Base-by-base conservation (phyloP, 2,329 filamentous ascomycete genomes). In the Lecanoromycetidae sp. region DNA sequence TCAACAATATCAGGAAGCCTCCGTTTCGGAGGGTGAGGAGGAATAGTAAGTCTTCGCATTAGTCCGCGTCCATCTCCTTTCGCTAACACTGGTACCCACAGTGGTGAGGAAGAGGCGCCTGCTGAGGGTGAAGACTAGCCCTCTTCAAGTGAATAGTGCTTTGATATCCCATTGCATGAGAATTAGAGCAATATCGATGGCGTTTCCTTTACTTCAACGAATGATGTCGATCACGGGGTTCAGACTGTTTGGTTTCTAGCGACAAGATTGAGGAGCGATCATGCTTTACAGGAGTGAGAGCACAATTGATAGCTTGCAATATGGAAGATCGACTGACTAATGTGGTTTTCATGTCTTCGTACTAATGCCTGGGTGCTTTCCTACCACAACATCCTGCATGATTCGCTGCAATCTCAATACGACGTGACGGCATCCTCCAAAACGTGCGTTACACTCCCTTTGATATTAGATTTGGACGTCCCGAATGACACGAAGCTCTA, bases 1-100 rank as follows among this genome's bases (percentile, higher is more conserved):
- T 78, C 91, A 96, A 80, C 91, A 98, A 73, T 98, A 98, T 82
- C 91, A 98, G 80, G 91, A 98, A 71, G 91, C 91, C 67, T 85
- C 86, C 63, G 80, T 95, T 71, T 93, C 91, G 53, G 91, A 98
- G 72, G 90, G 87, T 61, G 90, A 96, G 73, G 88, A 94, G 74
- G 87, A 94, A 67, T 88, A 93, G 66, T 71, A 70, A 63, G 63
- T 54, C 46, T 44, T 10, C 25, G 27, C 37, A 22, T 43, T 3
- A 34, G 13, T 40, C 23, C 33, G 15, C 41, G 30, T 25, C 7
- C 19, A n/a, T 15, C 40, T 43, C 8, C 41, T 23, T 42, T 10
- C 20, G 26, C 22, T 29, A 27, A 54, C 61, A n/a, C 52, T 10
- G 5, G 6, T 4, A 19, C 23, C 25, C 25, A 32, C 33, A 46